A percentile compares a stretch with the other conserved stretches of the same genome.
Evolutionary conservation across 2,329 filamentous ascomycete genomes (phyloP).

Genomic region (Alternaria metachromatica): DNA sequence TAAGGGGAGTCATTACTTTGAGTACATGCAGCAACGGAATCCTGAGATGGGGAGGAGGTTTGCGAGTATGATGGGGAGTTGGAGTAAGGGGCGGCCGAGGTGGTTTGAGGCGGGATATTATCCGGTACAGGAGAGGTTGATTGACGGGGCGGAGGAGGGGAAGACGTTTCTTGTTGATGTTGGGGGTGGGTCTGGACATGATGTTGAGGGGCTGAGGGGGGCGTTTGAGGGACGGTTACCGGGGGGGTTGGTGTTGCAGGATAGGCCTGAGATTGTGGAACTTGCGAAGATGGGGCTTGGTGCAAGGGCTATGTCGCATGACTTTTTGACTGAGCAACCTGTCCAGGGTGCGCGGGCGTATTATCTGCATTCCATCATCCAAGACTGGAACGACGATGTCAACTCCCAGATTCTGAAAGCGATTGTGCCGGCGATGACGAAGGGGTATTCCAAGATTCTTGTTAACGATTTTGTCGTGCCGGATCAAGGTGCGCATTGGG

Average conservation of each 20-base stretch:
- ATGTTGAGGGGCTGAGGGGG: slow-evolving; percentile 26
- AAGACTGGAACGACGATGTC: slow-evolving; percentile 37
- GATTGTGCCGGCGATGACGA: slow-evolving; percentile 36
- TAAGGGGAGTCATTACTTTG: slow-evolving; percentile 29
- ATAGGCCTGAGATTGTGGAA: slow-evolving; percentile 28
- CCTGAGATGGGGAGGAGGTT: slow-evolving; percentile 34
- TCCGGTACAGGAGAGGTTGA: slow-evolving; percentile 31
- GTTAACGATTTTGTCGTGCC: slow-evolving; percentile 39
- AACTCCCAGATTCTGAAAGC: slow-evolving; percentile 30
- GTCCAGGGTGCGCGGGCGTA: slow-evolving; percentile 44
- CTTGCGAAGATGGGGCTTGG: slow-evolving; percentile 28
- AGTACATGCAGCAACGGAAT: slow-evolving; percentile 27
- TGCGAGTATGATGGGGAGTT: slow-evolving; percentile 37
- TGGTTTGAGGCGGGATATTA: slow-evolving; percentile 34
- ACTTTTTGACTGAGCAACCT: slow-evolving; percentile 42
- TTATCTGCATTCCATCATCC: slow-evolving; percentile 38
- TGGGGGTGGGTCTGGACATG: slow-evolving; percentile 33
- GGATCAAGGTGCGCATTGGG: slow-evolving; percentile 30
- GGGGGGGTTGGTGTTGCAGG: slow-evolving; percentile 32
- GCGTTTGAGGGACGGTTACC: slow-evolving; percentile 23
- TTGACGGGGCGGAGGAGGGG: slow-evolving; percentile 20
- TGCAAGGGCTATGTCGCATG: slow-evolving; percentile 42
- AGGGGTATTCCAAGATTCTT: slow-evolving; percentile 35
- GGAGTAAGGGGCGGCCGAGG: slow-evolving; percentile 32
- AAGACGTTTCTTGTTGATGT: slow-evolving; percentile 30